Evolutionary conservation across 345 rosid species (phyloP).

Genomic region (Murraya paniculata): DNA sequence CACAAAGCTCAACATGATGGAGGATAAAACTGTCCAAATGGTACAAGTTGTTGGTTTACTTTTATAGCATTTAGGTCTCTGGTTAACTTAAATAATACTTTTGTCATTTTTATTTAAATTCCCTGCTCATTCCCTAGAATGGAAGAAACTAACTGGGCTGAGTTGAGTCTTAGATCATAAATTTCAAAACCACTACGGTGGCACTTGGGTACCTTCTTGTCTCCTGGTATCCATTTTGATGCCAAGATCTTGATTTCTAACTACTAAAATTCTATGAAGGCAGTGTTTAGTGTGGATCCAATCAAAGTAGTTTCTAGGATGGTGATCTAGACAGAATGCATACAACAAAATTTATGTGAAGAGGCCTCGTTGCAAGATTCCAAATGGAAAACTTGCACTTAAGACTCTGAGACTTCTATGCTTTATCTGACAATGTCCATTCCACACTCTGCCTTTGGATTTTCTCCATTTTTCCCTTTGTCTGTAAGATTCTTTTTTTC

Average conservation of each 20-base stretch:
- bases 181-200: background rate
- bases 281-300: background rate
- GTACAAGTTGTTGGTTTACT: conserved; percentile 28
- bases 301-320: background rate
- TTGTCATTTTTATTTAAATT: background rate
- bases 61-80: background rate
- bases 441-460: background rate
- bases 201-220: background rate
- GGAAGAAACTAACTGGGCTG: background rate
- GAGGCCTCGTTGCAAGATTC: background rate
- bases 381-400: background rate
- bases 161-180: background rate
- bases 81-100: background rate
- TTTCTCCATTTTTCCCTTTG: background rate
- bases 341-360: background rate
- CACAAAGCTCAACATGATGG: conserved; percentile 41
- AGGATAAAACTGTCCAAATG: conserved; percentile 42
- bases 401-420: background rate
- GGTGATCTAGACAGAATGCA: conserved; percentile 3
- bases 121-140: background rate
- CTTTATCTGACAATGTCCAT: background rate
- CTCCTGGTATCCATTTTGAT: background rate
- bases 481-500: background rate
- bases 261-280: background rate
- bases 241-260: background rate